phyloP scores from a whole-genome alignment of 2,329 filamentous ascomycete species.

The Diaporthe caulivora region DNA sequence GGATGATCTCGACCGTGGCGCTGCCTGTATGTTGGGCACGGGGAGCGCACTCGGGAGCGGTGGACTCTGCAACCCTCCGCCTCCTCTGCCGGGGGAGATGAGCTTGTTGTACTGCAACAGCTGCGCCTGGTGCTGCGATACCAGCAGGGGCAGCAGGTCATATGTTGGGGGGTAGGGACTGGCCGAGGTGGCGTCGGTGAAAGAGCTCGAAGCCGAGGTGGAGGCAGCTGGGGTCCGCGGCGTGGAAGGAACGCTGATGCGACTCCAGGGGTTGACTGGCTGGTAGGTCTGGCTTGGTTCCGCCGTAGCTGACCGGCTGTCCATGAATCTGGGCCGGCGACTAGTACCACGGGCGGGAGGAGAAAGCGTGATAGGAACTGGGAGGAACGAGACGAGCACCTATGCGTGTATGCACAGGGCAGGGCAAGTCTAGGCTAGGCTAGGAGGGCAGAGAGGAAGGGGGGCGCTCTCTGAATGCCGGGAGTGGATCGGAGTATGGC shows the following conservation, averaged over 20 bases:
- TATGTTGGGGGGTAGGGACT: slow-evolving; percentile 53
- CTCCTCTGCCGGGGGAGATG: slow-evolving; percentile 66
- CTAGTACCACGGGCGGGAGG: slow-evolving; percentile 27
- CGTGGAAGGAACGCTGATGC: slow-evolving; percentile 48
- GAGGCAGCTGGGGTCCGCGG: slow-evolving; percentile 48
- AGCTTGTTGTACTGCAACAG: slow-evolving; percentile 76
- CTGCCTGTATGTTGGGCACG: slow-evolving; percentile 67
- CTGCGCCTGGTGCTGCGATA: slow-evolving; percentile 73
- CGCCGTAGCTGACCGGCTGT: slow-evolving; percentile 62
- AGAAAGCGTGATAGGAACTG: slow-evolving; percentile 29
- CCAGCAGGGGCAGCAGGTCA: slow-evolving; percentile 68
- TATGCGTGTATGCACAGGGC: slow-evolving; percentile 1
- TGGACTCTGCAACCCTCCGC: slow-evolving; percentile 67
- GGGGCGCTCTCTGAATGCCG: slow-evolving; percentile 10
- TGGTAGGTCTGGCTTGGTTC: slow-evolving; percentile 63
- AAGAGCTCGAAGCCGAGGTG: slow-evolving; percentile 50
- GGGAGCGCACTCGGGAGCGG: slow-evolving; percentile 68
- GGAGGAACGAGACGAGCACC: not conserved
- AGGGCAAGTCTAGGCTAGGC: slow-evolving; percentile 1
- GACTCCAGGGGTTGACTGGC: slow-evolving; percentile 55
- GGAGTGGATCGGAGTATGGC: slow-evolving; percentile 21
- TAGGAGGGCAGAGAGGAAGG: not conserved
- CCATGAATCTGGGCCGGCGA: slow-evolving; percentile 57
- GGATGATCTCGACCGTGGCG: slow-evolving; percentile 68
- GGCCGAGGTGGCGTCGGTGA: slow-evolving; percentile 46